Percentiles rank a stretch among this genome's conserved stretches.
Evolutionary conservation across 2,329 filamentous ascomycete genomes (phyloP).

Genomic region (Paecilomyces dactylethromorphus): DNA sequence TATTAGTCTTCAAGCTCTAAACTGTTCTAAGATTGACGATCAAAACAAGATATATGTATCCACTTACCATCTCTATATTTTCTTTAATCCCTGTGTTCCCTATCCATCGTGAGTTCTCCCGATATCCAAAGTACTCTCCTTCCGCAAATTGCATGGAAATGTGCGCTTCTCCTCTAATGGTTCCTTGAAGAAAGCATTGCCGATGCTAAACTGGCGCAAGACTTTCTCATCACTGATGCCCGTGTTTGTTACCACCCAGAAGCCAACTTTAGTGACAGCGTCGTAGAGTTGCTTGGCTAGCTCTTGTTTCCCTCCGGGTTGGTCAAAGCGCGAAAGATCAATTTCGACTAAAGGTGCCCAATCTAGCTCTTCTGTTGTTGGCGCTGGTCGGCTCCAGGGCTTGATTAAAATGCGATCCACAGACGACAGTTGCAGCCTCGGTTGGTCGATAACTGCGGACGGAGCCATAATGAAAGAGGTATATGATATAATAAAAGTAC

Average conservation of each 20-base stretch:
- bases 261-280: slow-evolving; percentile 36
- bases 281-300: slow-evolving; percentile 44
- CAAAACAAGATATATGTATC: background rate
- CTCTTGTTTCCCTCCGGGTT: background rate
- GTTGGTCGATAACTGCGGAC: slow-evolving; percentile 11
- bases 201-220: slow-evolving; percentile 21
- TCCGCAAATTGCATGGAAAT: slow-evolving; percentile 16
- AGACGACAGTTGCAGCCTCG: slow-evolving; percentile 1
- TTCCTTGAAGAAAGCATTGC: slow-evolving; percentile 25
- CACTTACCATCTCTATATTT: slow-evolving; percentile 28
- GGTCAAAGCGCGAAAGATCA: background rate
- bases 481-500: background rate
- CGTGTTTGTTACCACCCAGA: slow-evolving; percentile 17
- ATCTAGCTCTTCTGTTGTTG: slow-evolving; percentile 13
- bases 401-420: slow-evolving; percentile 11
- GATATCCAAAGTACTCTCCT: slow-evolving; percentile 26
- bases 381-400: slow-evolving; percentile 18
- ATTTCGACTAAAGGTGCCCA: background rate
- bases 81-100: slow-evolving; percentile 31
- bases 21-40: background rate
- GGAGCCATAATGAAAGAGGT: slow-evolving; percentile 11
- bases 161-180: background rate
- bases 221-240: slow-evolving; percentile 16
- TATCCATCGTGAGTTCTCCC: slow-evolving; percentile 27
- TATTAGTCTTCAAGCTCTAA: background rate